A percentile compares a stretch with the other conserved stretches of the same genome.
phyloP scores from a whole-genome alignment of 176 grass and related monocot genomes.

The Bothriochloa decipiens region DNA sequence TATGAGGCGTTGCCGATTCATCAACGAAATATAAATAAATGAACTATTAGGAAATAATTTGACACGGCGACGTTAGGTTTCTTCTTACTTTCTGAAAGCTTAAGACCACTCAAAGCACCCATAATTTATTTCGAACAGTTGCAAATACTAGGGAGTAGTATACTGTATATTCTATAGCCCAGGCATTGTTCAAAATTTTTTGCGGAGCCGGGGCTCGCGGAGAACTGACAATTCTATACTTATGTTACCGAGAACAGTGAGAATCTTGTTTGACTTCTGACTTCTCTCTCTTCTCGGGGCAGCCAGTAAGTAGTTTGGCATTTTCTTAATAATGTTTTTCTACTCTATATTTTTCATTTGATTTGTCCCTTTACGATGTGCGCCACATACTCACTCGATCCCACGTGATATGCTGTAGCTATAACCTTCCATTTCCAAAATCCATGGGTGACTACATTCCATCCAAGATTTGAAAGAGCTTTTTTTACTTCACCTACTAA shows the following conservation, averaged over 20 bases:
- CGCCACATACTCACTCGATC: not conserved
- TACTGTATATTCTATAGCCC: too few relatives aligned
- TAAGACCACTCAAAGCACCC: not conserved
- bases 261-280: constrained; percentile 46
- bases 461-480: too few relatives aligned
- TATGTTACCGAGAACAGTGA: constrained; percentile 21
- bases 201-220: not conserved
- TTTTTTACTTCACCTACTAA: too few relatives aligned
- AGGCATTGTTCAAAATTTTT: not conserved
- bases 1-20: not conserved
- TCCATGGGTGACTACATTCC: too few relatives aligned
- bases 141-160: not conserved
- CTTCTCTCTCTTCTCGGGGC: not conserved
- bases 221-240: not conserved
- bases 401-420: not conserved
- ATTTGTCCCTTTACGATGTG: not conserved
- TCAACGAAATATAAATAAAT: too few relatives aligned
- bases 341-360: too few relatives aligned
- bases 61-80: not conserved
- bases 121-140: not conserved
- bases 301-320: not conserved
- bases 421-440: not conserved
- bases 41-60: not conserved
- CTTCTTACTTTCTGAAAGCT: not conserved
- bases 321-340: not conserved